phyloP scores from a whole-genome alignment of 305 asterid species.

The Coffea humblotiana region DNA sequence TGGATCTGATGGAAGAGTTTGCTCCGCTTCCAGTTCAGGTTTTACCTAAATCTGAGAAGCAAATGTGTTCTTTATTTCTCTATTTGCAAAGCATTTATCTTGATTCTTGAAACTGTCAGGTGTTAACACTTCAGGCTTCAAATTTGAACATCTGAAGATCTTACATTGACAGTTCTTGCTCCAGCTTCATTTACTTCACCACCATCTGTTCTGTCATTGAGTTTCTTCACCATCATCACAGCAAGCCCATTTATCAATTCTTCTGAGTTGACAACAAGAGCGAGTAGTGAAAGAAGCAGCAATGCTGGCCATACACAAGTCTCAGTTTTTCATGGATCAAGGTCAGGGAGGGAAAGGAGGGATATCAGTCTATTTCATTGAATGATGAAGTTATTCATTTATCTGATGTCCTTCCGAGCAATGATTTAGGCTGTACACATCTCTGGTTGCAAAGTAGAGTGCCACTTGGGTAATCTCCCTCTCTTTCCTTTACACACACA shows the following conservation, averaged over 20 bases:
- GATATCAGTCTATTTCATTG: constrained; percentile 39
- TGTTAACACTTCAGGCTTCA: constrained; percentile 93
- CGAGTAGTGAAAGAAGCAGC: constrained; percentile 39
- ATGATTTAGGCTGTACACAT: constrained; percentile 87
- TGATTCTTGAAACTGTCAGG: constrained; percentile 56
- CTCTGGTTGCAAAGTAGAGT: constrained; percentile 98
- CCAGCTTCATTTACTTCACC: constrained; percentile 94
- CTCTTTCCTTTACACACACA: constrained; percentile 6
- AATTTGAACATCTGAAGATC: constrained; percentile 85
- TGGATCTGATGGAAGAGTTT: constrained; percentile 57
- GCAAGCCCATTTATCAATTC: constrained; percentile 47
- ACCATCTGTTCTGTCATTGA: constrained; percentile 82
- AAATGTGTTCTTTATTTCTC: constrained; percentile 10
- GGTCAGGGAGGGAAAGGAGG: constrained; percentile 44
- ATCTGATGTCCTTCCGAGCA: constrained; percentile 63
- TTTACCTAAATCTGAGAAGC: constrained; percentile 30
- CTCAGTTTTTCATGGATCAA: constrained; percentile 34
- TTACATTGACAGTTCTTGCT: constrained; percentile 91
- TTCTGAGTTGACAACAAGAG: constrained; percentile 42
- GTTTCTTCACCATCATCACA: constrained; percentile 61
- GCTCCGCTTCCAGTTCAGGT: constrained; percentile 94
- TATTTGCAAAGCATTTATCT: constrained; percentile 26
- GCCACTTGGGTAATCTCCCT: constrained; percentile 76
- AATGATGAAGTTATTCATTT: constrained; percentile 38
- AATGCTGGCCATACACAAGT: constrained; percentile 32